Evolutionary conservation across 2,329 filamentous ascomycete genomes (phyloP).

Genomic region (Albifimbria verrucaria): DNA sequence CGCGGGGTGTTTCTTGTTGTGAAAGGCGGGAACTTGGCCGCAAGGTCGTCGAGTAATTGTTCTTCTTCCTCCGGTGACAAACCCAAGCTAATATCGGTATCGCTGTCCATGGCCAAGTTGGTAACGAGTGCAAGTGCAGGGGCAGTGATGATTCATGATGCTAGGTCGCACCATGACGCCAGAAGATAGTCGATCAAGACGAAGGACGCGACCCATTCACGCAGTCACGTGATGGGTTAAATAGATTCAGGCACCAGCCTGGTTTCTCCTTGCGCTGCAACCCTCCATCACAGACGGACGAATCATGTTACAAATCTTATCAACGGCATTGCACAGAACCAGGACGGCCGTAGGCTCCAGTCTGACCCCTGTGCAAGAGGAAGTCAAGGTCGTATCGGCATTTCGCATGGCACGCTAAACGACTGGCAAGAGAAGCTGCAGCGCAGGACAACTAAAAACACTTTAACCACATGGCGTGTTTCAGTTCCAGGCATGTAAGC

Average conservation of each 20-base stretch:
- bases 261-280: too few species aligned
- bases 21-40: slow-evolving; percentile 13
- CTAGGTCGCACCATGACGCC: not conserved
- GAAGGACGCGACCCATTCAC: slow-evolving; percentile 15
- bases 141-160: slow-evolving; percentile 18
- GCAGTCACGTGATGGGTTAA: slow-evolving; percentile 19
- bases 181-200: slow-evolving; percentile 2
- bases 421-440: not conserved
- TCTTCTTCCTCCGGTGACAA: slow-evolving; percentile 44
- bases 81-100: slow-evolving; percentile 45
- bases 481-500: not conserved
- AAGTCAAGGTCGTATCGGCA: too few species aligned
- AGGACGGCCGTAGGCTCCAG: too few species aligned
- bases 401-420: not conserved
- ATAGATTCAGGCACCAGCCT: slow-evolving; percentile 6
- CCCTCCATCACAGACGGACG: too few species aligned
- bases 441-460: not conserved
- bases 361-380: too few species aligned
- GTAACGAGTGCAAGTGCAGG: not conserved
- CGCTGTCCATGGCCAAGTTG: slow-evolving; percentile 23
- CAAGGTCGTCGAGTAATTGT: slow-evolving; percentile 32
- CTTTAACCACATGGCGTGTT: not conserved
- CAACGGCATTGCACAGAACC: too few species aligned
- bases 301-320: too few species aligned
- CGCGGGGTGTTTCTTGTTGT: not conserved